Evolutionary conservation across 2,329 filamentous ascomycete species (phyloP).

Genomic region (Cladosporium sp.): DNA sequence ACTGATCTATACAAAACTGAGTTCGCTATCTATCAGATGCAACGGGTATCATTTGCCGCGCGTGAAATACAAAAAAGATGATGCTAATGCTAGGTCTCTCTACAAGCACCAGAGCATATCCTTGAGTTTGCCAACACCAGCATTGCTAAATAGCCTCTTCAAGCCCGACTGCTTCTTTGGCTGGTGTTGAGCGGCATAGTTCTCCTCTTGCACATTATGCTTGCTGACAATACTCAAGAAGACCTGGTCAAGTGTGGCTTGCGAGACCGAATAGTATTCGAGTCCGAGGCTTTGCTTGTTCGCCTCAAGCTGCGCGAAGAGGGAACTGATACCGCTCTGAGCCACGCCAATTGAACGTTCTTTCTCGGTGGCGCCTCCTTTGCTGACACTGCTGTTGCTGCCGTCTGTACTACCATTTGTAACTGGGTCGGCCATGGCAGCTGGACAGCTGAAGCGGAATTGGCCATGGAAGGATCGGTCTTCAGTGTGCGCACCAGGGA

Average conservation of each 20-base stretch:
- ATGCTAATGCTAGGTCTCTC: background rate
- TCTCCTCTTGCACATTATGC: constrained; percentile 74
- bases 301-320: constrained; percentile 71
- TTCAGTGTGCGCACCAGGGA: constrained; percentile 66
- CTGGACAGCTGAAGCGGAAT: constrained; percentile 73
- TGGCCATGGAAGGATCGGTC: constrained; percentile 78
- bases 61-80: background rate
- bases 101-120: background rate
- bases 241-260: constrained; percentile 85
- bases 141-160: background rate
- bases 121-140: background rate
- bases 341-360: constrained; percentile 4
- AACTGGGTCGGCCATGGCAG: background rate
- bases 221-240: constrained; percentile 80
- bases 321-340: constrained; percentile 54
- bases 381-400: constrained; percentile 16
- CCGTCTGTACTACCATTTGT: constrained; percentile 27
- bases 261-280: constrained; percentile 81
- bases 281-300: constrained; percentile 65
- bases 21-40: background rate
- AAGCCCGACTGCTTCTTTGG: constrained; percentile 6
- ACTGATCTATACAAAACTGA: no score
- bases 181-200: constrained; percentile 24
- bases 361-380: constrained; percentile 11
- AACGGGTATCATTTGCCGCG: background rate